These are phyloP conservation scores for Niveomyces coronatus DNA, from an alignment of 2,329 filamentous ascomycete species.

Conservation along the genomic window DNA sequence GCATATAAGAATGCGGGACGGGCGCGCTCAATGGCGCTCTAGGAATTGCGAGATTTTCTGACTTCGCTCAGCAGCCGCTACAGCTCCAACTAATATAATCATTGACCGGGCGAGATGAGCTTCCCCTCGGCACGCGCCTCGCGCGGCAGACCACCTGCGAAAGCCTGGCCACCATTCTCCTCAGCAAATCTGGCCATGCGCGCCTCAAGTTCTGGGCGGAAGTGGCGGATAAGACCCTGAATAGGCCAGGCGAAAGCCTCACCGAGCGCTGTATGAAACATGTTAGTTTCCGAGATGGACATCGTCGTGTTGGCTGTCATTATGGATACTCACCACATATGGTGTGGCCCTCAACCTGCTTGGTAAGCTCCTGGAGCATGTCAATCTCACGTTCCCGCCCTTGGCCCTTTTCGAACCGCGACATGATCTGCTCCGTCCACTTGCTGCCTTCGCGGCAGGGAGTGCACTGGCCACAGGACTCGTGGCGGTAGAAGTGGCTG, in stretches of 20 bases:
- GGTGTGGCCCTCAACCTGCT: conserved; percentile 98
- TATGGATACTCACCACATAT: conserved; percentile 66
- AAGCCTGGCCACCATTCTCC: conserved; percentile 59
- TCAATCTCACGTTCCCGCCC: conserved; percentile 90
- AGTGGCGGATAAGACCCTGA: conserved; percentile 95
- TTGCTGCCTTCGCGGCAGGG: conserved; percentile 98
- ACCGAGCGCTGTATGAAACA: conserved; percentile 57
- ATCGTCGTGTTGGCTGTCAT: not conserved
- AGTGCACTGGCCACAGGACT: conserved; percentile 96
- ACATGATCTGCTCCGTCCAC: conserved; percentile 99
- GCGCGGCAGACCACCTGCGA: conserved; percentile 83
- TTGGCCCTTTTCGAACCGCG: conserved; percentile 84
- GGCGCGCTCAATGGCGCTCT: conserved; percentile 8
- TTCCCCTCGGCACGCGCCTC: conserved; percentile 67
- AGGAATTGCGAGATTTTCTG: conserved; percentile 2
- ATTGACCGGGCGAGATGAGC: conserved; percentile 84
- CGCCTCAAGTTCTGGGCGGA: conserved; percentile 89
- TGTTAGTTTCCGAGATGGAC: conserved; percentile 19
- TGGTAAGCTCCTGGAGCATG: conserved; percentile 98
- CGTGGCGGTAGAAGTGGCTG: conserved; percentile 95
- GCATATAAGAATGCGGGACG: conserved; percentile 8
- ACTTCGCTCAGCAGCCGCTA: conserved; percentile 4
- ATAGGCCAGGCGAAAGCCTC: conserved; percentile 99
- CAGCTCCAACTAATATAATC: conserved; percentile 26
- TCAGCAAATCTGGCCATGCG: conserved; percentile 73